phyloP scores from a whole-genome alignment of 345 rosid species.

The Eucalyptus dawsonii region DNA sequence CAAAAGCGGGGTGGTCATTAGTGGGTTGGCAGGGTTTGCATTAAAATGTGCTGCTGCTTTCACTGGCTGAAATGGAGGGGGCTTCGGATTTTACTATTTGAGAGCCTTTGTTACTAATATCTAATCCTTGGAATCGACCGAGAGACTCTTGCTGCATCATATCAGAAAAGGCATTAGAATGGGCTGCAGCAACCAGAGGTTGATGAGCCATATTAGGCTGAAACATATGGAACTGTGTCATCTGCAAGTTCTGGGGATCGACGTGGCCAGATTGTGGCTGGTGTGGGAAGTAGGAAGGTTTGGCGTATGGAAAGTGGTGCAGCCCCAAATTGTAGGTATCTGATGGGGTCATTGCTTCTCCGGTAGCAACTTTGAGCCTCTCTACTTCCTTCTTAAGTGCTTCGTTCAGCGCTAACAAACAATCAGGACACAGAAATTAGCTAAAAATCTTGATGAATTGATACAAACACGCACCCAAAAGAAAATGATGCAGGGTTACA shows the following conservation, averaged over 20 bases:
- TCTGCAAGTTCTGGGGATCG: constrained; percentile 34
- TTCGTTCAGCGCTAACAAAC: constrained; percentile 61
- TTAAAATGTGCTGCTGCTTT: constrained; percentile 75
- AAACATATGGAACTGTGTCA: constrained; percentile 46
- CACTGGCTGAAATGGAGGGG: constrained; percentile 65
- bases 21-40: constrained; percentile 4
- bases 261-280: constrained; percentile 30
- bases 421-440: neutral
- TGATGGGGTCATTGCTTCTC: constrained; percentile 58
- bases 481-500: neutral
- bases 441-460: neutral
- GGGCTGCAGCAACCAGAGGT: constrained; percentile 20
- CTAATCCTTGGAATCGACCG: constrained; percentile 73
- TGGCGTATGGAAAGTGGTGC: constrained; percentile 51
- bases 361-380: constrained; percentile 71
- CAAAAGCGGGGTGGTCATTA: constrained; percentile 5
- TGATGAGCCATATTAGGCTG: constrained; percentile 26
- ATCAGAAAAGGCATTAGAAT: constrained; percentile 38
- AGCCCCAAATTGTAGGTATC: constrained; percentile 67
- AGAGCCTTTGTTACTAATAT: constrained; percentile 55
- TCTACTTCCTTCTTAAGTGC: constrained; percentile 91
- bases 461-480: neutral
- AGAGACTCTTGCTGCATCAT: constrained; percentile 67
- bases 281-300: constrained; percentile 33
- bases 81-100: constrained; percentile 56